Percentiles rank a stretch among this genome's conserved stretches.
phyloP scores from a whole-genome alignment of 1,139 yeast species.

The Candida pseudoviswanathii region DNA sequence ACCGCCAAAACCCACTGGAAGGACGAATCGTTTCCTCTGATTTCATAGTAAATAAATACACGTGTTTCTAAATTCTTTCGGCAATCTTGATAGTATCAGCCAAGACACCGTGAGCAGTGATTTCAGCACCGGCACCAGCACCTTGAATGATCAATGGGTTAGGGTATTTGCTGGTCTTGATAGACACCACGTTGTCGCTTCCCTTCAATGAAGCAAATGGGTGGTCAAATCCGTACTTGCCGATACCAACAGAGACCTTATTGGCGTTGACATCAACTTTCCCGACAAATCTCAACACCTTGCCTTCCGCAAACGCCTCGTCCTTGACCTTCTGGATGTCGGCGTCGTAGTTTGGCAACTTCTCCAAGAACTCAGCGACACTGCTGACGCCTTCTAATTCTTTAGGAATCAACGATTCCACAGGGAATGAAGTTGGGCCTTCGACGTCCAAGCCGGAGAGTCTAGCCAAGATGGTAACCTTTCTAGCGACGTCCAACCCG shows the following conservation, averaged over 20 bases:
- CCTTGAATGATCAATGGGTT: conserved; percentile 96
- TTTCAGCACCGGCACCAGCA: conserved; percentile 99
- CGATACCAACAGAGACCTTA: conserved; percentile 82
- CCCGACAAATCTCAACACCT: conserved; percentile 93
- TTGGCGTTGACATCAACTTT: conserved; percentile 74
- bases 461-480: conserved; percentile 93
- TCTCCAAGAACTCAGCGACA: conserved; percentile 76
- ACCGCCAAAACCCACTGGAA: conserved; percentile 59
- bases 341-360: conserved; percentile 79
- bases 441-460: conserved; percentile 82
- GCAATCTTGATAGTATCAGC: conserved; percentile 92
- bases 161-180: conserved; percentile 86
- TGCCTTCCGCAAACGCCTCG: conserved; percentile 78
- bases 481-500: conserved; percentile 97
- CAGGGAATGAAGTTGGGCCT: conserved; percentile 96
- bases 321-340: conserved; percentile 77
- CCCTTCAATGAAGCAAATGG: conserved; percentile 97
- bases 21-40: conserved; percentile 25
- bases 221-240: conserved; percentile 80
- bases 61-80: conserved; percentile 57
- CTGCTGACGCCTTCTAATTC: conserved; percentile 73
- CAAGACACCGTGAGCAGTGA: conserved; percentile 97
- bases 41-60: conserved; percentile 6
- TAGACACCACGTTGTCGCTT: conserved; percentile 91
- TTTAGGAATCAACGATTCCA: conserved; percentile 88